A percentile compares a stretch with the other conserved stretches of the same genome.
Conservation (phyloP, 2,329 filamentous ascomycete species). For the Microcyclosporella mali region DNA sequence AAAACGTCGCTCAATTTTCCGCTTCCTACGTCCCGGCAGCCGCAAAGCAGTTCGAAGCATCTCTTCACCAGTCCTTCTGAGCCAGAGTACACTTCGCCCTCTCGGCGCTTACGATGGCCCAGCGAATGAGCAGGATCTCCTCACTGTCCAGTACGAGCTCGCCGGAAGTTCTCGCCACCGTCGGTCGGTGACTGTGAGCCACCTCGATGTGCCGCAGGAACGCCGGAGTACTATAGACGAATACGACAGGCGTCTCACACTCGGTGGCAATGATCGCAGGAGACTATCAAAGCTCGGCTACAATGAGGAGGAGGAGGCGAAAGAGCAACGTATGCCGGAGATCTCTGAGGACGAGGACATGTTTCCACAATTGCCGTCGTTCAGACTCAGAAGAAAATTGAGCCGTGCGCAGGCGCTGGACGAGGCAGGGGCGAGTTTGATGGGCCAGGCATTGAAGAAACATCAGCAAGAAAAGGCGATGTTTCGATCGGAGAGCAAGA, state of each 20-base stretch:
- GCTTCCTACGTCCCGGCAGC: slow-evolving; percentile 23
- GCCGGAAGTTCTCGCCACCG: slow-evolving; percentile 6
- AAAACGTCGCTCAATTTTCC: slow-evolving; percentile 28
- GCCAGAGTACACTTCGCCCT: neutral
- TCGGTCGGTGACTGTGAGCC: neutral
- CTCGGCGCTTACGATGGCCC: slow-evolving; percentile 2
- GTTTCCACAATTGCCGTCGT: neutral
- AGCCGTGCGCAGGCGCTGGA: slow-evolving; percentile 15
- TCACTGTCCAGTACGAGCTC: slow-evolving; percentile 9
- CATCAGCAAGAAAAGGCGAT: slow-evolving; percentile 31
- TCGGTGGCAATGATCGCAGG: slow-evolving; percentile 26
- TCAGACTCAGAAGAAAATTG: slow-evolving; percentile 13
- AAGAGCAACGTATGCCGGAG: slow-evolving; percentile 19
- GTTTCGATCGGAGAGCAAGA: slow-evolving; percentile 28
- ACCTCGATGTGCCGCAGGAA: slow-evolving; percentile 4
- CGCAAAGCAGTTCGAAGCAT: slow-evolving; percentile 21
- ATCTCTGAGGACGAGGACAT: slow-evolving; percentile 7
- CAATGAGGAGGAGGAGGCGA: slow-evolving; percentile 4
- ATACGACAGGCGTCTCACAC: slow-evolving; percentile 26
- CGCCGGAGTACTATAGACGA: slow-evolving; percentile 22
- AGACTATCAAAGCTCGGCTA: slow-evolving; percentile 18
- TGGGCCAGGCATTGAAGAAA: slow-evolving; percentile 30
- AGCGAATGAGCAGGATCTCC: slow-evolving; percentile 2
- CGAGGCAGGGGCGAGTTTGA: slow-evolving; percentile 15
- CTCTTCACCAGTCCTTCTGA: slow-evolving; percentile 18